A percentile compares a stretch with the other conserved stretches of the same genome.
These are phyloP conservation scores for Phyllosticta citriasiana DNA, from an alignment of 2,329 filamentous ascomycete species.

Conservation along the genomic window DNA sequence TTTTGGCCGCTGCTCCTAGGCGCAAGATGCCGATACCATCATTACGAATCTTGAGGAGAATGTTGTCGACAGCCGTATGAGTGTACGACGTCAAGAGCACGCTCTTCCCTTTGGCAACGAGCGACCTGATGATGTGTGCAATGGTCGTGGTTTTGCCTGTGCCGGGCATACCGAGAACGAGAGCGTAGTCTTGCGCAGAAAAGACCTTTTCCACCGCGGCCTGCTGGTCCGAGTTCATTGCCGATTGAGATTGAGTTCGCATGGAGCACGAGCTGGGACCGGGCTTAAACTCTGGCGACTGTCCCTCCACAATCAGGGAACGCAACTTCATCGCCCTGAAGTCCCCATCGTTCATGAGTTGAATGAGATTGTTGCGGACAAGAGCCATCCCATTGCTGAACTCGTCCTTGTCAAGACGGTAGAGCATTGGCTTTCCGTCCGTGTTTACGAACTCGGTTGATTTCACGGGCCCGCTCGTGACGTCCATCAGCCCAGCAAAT, in stretches of 20 bases:
- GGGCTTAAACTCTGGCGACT: conserved; percentile 62
- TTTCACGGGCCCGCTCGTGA: conserved; percentile 31
- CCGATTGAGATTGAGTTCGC: conserved; percentile 42
- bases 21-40: conserved; percentile 71
- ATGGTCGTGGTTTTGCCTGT: conserved; percentile 98
- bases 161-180: conserved; percentile 97
- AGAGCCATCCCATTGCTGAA: conserved; percentile 97
- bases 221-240: conserved; percentile 79
- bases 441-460: conserved; percentile 30
- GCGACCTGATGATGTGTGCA: conserved; percentile 85
- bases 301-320: conserved; percentile 68
- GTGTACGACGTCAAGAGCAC: conserved; percentile 93
- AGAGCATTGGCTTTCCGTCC: conserved; percentile 50
- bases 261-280: conserved; percentile 54
- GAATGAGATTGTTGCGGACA: conserved; percentile 85
- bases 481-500: conserved; percentile 87
- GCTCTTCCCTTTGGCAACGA: conserved; percentile 82
- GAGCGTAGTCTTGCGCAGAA: conserved; percentile 86
- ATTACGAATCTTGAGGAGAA: conserved; percentile 77
- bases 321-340: conserved; percentile 64
- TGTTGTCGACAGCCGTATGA: conserved; percentile 96
- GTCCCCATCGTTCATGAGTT: conserved; percentile 74
- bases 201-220: conserved; percentile 89
- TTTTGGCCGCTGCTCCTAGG: conserved; percentile 74
- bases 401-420: conserved; percentile 92